Evolutionary conservation across 805 yeast species (phyloP).

Genomic region (Komagataella populi): DNA sequence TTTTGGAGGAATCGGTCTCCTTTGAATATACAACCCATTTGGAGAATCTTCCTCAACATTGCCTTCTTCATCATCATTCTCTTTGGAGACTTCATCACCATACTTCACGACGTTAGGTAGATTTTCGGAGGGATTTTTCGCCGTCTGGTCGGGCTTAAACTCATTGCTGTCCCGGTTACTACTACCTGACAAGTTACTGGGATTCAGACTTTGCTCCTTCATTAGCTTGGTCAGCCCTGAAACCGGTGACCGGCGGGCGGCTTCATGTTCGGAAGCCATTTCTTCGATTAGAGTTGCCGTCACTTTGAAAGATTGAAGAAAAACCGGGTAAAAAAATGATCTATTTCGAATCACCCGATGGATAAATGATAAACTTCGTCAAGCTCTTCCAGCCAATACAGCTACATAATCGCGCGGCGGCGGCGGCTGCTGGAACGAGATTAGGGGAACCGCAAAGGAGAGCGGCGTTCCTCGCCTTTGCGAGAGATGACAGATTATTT

Average conservation of each 20-base stretch:
- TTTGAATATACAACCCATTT: background rate
- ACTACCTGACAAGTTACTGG: constrained; percentile 8
- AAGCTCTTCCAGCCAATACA: background rate
- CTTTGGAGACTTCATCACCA: background rate
- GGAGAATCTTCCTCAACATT: constrained; percentile 7
- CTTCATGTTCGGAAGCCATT: background rate
- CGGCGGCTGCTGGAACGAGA: background rate
- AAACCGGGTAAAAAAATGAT: background rate
- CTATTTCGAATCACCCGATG: background rate
- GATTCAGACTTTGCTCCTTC: constrained; percentile 12
- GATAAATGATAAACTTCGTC: background rate
- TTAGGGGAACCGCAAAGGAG: background rate
- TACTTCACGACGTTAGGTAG: background rate
- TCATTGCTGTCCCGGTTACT: constrained; percentile 1
- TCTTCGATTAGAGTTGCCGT: background rate
- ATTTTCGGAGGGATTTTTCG: background rate
- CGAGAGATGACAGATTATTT: background rate
- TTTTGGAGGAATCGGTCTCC: background rate
- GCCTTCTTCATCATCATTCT: background rate
- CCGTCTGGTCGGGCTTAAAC: background rate
- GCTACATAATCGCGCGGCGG: background rate
- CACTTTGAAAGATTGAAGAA: background rate
- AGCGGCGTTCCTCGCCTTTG: background rate
- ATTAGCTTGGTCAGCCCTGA: constrained; percentile 21
- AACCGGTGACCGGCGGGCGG: constrained; percentile 5